Evolutionary conservation across 73 alveolate species (phyloP), one percentile per base, ranked within the genome.

Genomic region (Paramecium caudatum): DNA sequence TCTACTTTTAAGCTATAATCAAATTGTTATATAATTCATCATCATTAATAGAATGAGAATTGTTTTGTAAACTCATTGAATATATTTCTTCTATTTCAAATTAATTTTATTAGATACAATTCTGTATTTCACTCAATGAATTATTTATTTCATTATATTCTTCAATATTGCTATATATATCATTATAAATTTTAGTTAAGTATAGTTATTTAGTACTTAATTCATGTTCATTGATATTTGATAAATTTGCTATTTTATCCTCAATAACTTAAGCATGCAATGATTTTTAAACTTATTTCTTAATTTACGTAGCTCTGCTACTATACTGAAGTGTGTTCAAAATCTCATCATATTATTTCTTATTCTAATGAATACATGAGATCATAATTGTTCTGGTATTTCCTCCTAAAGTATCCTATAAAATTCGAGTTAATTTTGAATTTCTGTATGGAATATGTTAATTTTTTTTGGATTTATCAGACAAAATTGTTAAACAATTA

Each of bases 381-480:
- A 98, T 96, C 99, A 98, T 97, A 2, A 96, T 97, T 2, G 98
- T 96, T 95, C 97, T 90, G 27, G 98, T 87, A 74, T 98, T 97
- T 5, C 99, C 99, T 5, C 98, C 99, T 34, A 98, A 65, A 19
- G 98, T 96, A 91, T 98, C 99, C 81, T 97, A 92, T 23, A 98
- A 94, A 2, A 98, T 83, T 86, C 99, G 95, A 8, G 99, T 97
- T 62, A 98, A 94, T 90, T 98, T 98, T 21, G 98, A 94, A 86
- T 97, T 98, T 90, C 99, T 92, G 95, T 97, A 98, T n/a, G 99
- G 99, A 32, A 98, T 94, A 86, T 90, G 95, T 8, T 83, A 80
- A 16, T 97, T 96, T 27, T 93, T 92, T 34, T 93, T 91, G 5
- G 86, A 25, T 23, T 91, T 90, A 63, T 96, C 96, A 19, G 96